Conservation (phyloP, 768 basidiomycete genomes). For the Serendipita sp. region DNA sequence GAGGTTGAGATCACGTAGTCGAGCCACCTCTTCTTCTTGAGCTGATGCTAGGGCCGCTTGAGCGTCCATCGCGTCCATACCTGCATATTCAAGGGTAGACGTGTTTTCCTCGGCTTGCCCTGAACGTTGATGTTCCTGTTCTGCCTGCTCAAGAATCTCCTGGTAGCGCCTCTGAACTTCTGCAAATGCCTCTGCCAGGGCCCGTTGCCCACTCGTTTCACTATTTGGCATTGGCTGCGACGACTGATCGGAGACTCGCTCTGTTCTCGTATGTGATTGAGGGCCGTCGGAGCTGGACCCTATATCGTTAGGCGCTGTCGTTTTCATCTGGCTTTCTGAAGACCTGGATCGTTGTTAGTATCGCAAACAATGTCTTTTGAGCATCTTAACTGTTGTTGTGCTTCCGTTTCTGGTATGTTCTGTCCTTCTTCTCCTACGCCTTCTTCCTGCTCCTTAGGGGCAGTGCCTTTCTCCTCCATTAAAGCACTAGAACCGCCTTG, state of each 20-base stretch:
- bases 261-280: background rate
- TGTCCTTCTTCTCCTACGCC: constrained; percentile 18
- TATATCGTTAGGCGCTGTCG: background rate
- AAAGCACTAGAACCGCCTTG: background rate
- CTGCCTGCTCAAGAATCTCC: constrained; percentile 46
- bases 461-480: constrained; percentile 14
- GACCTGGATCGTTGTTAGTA: background rate
- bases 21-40: constrained; percentile 66
- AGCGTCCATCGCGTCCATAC: constrained; percentile 49
- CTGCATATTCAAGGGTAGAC: background rate
- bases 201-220: background rate
- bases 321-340: background rate
- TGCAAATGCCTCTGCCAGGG: constrained; percentile 64
- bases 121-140: constrained; percentile 16
- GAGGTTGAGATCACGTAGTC: constrained; percentile 65
- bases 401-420: constrained; percentile 6
- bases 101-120: background rate
- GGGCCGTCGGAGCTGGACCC: background rate
- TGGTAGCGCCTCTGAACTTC: constrained; percentile 74
- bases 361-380: background rate
- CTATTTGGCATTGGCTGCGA: background rate
- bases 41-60: constrained; percentile 88
- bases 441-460: constrained; percentile 18
- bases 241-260: background rate
- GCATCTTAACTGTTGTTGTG: background rate